Evolutionary conservation across 257 asterid species (phyloP).

Genomic region (Solanum bukasovii): DNA sequence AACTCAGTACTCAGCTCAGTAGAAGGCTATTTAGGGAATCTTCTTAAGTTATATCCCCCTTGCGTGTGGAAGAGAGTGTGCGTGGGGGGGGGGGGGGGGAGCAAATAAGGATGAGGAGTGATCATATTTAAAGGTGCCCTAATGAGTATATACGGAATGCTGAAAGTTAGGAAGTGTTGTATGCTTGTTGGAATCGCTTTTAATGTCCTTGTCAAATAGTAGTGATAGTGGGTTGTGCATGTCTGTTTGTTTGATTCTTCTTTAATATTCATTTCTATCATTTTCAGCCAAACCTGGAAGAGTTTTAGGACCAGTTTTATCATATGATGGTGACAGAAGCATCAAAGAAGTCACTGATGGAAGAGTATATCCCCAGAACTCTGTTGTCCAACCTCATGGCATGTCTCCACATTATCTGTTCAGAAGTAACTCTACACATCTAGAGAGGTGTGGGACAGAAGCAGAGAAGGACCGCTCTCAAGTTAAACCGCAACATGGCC

Average conservation of each 20-base stretch:
- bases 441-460: conserved; percentile 26
- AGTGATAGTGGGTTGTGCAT: not conserved
- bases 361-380: conserved; percentile 28
- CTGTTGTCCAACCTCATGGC: conserved; percentile 25
- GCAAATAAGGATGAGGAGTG: not conserved
- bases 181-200: not conserved
- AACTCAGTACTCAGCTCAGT: not conserved
- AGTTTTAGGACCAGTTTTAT: conserved; percentile 54
- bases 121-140: not conserved
- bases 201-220: not conserved
- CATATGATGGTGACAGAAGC: conserved; percentile 12
- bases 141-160: not conserved
- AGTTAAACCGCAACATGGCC: conserved; percentile 20
- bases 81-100: too few relatives aligned
- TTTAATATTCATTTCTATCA: not conserved
- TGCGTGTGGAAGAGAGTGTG: not conserved
- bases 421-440: conserved; percentile 24
- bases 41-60: not conserved
- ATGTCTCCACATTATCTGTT: conserved; percentile 32
- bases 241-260: not conserved
- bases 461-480: conserved; percentile 25
- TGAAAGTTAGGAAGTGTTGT: not conserved
- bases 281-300: conserved; percentile 50
- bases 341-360: conserved; percentile 5
- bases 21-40: not conserved